Base-by-base conservation (phyloP, 768 basidiomycete species). In the Boletus sp. region DNA sequence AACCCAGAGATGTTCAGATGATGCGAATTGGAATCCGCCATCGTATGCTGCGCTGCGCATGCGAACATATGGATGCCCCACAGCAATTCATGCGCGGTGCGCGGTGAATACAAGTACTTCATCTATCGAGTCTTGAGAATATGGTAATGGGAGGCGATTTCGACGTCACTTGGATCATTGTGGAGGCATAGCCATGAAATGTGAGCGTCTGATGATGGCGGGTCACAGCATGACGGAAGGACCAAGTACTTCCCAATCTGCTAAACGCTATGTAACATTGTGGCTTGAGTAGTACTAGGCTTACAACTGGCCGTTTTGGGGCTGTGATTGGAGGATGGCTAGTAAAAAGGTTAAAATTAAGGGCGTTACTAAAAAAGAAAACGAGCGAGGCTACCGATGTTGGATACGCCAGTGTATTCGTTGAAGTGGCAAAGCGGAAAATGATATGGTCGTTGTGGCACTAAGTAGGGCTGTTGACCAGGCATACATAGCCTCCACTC, bases 91-190 rank as follows among this genome's bases (percentile, higher is more conserved):
- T 32, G 14, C 7, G 32, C 21, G 10, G 29, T 43, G 19, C 38
- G 6, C 1, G 30, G 17, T 7, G 13, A 50, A 42, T 9, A 13
- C 4, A 50, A 17, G n/a, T 4, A 25, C 21, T 19, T 33, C 14
- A 30, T 52, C 23, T 21, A 21, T 21, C 15, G 15, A 30, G 21
- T 51, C 19, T 5, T 21, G 25, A 15, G 29, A 13, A 37, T 29
- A 5, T 5, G 10, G 32, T 33, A n/a, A 25, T 33, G n/a, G 21
- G 29, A 38, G 57, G 33, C 41, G n/a, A 55, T 60, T 45, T 21
- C 40, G 5, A 50, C 52, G 49, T 59, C 40, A 53, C 13, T 33
- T 32, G 19, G 48, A 55, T 50, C 37, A 38, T n/a, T 19, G n/a
- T 15, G 5, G 15, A 21, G 5, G 27, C 34, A 19, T 38, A n/a